Percentiles rank a stretch among this genome's conserved stretches.
Evolutionary conservation across 441 rosid species (phyloP).

Genomic region (Arabidopsis lyrata): DNA sequence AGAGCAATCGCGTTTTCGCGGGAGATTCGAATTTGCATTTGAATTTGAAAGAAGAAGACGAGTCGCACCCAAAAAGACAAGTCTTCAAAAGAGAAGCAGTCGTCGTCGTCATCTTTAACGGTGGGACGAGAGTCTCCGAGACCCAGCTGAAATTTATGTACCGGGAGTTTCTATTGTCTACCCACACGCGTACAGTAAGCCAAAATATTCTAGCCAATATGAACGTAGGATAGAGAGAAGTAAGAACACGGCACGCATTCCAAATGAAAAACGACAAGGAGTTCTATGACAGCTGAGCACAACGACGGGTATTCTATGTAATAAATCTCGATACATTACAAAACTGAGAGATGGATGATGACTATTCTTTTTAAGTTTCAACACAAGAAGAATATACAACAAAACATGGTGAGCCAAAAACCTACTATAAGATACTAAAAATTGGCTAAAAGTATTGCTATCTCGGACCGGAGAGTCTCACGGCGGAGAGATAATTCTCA

Average conservation of each 20-base stretch:
- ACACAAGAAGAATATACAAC: slow-evolving; percentile 23
- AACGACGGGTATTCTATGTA: slow-evolving; percentile 13
- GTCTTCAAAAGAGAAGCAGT: slow-evolving; percentile 26
- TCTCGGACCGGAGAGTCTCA: slow-evolving; percentile 94
- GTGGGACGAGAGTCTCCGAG: slow-evolving; percentile 36
- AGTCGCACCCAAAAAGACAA: slow-evolving; percentile 28
- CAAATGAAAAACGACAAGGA: slow-evolving; percentile 28
- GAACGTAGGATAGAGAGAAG: background rate
- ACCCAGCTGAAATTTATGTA: background rate
- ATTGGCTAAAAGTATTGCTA: slow-evolving; percentile 43
- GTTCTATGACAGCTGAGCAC: background rate
- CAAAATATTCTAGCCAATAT: slow-evolving; percentile 13
- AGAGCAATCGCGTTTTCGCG: slow-evolving; percentile 44
- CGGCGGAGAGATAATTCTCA: slow-evolving; percentile 75
- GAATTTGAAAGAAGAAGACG: slow-evolving; percentile 29
- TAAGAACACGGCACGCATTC: slow-evolving; percentile 26
- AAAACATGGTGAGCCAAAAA: slow-evolving; percentile 32
- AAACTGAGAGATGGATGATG: slow-evolving; percentile 15
- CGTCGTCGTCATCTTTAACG: slow-evolving; percentile 54
- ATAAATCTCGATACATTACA: slow-evolving; percentile 11
- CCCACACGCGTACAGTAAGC: background rate
- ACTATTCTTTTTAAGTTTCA: slow-evolving; percentile 14
- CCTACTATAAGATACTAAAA: slow-evolving; percentile 29
- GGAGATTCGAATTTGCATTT: slow-evolving; percentile 50
- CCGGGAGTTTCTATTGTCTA: background rate